Conservation (phyloP, 805 yeast genomes). For the Metschnikowia koreensis region DNA sequence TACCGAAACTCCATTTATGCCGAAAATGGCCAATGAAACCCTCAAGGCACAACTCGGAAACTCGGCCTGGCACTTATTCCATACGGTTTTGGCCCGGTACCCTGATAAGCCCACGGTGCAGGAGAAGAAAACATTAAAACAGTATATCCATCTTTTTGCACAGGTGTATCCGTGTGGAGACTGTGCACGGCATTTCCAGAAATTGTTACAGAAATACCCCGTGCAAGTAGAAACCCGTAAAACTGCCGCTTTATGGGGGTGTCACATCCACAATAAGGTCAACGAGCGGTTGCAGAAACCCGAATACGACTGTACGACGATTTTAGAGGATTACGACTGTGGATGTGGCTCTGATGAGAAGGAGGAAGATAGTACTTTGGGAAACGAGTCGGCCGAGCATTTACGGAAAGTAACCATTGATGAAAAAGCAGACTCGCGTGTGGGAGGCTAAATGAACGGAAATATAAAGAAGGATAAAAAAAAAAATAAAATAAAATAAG, state of each 20-base stretch:
- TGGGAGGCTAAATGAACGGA: slow-evolving; percentile 28
- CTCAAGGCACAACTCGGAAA: slow-evolving; percentile 81
- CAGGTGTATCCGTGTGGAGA: slow-evolving; percentile 97
- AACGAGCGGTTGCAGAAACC: slow-evolving; percentile 29
- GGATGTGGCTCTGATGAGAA: slow-evolving; percentile 86
- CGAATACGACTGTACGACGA: slow-evolving; percentile 78
- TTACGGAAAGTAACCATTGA: slow-evolving; percentile 44
- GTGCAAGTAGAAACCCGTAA: slow-evolving; percentile 78
- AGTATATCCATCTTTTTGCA: slow-evolving; percentile 72
- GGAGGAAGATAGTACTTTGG: slow-evolving; percentile 42
- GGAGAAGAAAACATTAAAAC: slow-evolving; percentile 61
- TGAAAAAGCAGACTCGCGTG: slow-evolving; percentile 47
- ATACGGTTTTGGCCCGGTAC: slow-evolving; percentile 87
- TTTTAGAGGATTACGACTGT: slow-evolving; percentile 90
- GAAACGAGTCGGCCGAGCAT: slow-evolving; percentile 34
- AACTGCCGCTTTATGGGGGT: slow-evolving; percentile 94
- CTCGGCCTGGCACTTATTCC: slow-evolving; percentile 88
- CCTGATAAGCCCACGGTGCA: slow-evolving; percentile 74
- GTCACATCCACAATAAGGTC: slow-evolving; percentile 47
- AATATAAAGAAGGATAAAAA: no score
- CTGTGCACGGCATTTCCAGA: slow-evolving; percentile 88
- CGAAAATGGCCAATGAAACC: slow-evolving; percentile 86
- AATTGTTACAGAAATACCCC: slow-evolving; percentile 67
- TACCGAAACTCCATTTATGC: slow-evolving; percentile 71
- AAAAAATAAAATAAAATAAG: no score